A percentile compares a stretch with the other conserved stretches of the same genome.
Evolutionary conservation across 2,329 filamentous ascomycete species (phyloP).

Genomic region (Pyricularia pennisetigena): DNA sequence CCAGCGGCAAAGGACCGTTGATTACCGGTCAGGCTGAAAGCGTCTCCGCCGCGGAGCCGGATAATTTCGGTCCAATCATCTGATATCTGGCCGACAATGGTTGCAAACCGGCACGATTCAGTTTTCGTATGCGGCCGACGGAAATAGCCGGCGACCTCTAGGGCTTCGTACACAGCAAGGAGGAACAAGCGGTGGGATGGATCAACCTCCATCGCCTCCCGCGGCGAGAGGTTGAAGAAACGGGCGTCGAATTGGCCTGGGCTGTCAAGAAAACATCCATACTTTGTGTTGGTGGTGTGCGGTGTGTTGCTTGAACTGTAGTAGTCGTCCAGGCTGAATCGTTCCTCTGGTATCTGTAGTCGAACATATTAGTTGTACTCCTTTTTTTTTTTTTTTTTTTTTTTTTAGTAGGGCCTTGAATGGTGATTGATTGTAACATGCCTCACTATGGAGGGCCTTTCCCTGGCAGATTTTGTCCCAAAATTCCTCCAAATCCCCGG

Average conservation of each 20-base stretch:
- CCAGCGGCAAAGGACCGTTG: slow-evolving; percentile 40
- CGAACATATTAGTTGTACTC: not conserved
- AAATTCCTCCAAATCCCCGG: not conserved
- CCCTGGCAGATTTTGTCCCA: not conserved
- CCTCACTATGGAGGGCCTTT: not conserved
- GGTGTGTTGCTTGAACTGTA: slow-evolving; percentile 25
- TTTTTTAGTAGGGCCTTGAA: not conserved
- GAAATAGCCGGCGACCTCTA: slow-evolving; percentile 67
- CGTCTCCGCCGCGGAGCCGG: slow-evolving; percentile 49
- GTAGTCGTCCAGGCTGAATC: slow-evolving; percentile 58
- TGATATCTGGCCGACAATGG: slow-evolving; percentile 67
- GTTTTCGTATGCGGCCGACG: slow-evolving; percentile 59
- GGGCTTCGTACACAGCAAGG: slow-evolving; percentile 67
- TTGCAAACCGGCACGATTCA: slow-evolving; percentile 47
- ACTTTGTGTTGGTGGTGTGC: slow-evolving; percentile 18
- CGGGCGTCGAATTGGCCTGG: slow-evolving; percentile 65
- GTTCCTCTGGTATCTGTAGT: slow-evolving; percentile 42
- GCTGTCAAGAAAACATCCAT: slow-evolving; percentile 60
- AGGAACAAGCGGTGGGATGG: slow-evolving; percentile 67
- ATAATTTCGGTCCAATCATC: slow-evolving; percentile 70
- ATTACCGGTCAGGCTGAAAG: slow-evolving; percentile 42
- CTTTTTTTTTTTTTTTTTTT: not conserved
- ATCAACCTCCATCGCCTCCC: slow-evolving; percentile 66
- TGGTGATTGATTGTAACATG: not conserved
- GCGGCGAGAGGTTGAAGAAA: slow-evolving; percentile 78